A percentile compares a stretch with the other conserved stretches of the same genome.
phyloP scores from a whole-genome alignment of 1,284 basidiomycete genomes.

The Bjerkandera adusta region DNA sequence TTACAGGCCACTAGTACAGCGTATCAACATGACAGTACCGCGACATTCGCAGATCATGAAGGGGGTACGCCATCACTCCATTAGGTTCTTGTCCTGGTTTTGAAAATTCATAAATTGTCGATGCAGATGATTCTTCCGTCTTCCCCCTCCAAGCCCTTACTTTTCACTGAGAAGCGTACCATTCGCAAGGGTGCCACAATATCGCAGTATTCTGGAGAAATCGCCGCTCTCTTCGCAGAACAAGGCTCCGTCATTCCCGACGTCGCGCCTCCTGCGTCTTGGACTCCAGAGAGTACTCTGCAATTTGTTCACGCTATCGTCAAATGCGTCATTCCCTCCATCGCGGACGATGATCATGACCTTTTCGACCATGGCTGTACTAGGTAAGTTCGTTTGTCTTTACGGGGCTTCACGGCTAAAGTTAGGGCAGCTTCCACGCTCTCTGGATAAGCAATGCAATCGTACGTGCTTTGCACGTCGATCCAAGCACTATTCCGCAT shows the following conservation, averaged over 20 bases:
- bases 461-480: not conserved
- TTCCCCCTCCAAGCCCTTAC: conserved; percentile 31
- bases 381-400: not conserved
- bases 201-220: conserved; percentile 33
- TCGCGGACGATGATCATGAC: not conserved
- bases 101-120: no score
- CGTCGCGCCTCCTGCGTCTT: not conserved
- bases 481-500: not conserved
- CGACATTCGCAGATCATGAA: conserved; percentile 41
- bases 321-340: not conserved
- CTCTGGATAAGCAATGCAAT: not conserved
- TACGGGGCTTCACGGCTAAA: no score
- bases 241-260: not conserved
- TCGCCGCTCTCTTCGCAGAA: conserved; percentile 32
- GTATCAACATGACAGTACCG: conserved; percentile 37
- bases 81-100: no score
- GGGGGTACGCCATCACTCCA: conserved; percentile 24
- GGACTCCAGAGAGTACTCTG: not conserved
- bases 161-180: conserved; percentile 36
- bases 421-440: not conserved
- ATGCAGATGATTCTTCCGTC: conserved; percentile 35
- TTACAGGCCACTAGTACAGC: conserved; percentile 34
- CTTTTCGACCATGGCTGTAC: not conserved
- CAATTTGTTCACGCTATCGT: not conserved
- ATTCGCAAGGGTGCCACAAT: conserved; percentile 33